These are phyloP conservation scores for Phytophthora syringae DNA, from an alignment of 352 stramenopile species.

Conservation along the genomic window DNA sequence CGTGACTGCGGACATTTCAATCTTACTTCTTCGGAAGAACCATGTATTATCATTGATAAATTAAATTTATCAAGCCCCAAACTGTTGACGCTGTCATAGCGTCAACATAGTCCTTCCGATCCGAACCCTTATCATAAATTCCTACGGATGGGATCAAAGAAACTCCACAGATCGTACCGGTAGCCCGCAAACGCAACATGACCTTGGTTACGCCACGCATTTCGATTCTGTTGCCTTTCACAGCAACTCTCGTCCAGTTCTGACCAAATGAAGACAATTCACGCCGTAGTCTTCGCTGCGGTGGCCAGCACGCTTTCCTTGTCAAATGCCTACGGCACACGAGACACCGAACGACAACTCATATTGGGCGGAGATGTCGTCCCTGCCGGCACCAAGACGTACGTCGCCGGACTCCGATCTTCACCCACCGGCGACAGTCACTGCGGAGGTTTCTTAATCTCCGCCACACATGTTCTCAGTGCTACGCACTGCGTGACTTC, in stretches of 20 bases:
- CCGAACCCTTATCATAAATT: no score
- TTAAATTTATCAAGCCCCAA: no score
- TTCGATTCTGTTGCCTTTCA: neutral
- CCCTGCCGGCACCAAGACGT: constrained; percentile 37
- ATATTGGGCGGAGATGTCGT: constrained; percentile 43
- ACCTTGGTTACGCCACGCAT: no score
- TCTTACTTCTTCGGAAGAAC: no score
- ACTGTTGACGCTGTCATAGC: no score
- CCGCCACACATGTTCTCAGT: constrained; percentile 14
- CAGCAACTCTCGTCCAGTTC: neutral
- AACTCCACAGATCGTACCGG: no score
- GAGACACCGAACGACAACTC: constrained; percentile 2
- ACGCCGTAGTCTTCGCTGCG: neutral
- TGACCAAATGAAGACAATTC: neutral
- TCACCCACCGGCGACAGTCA: constrained; percentile 1
- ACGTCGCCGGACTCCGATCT: constrained; percentile 21
- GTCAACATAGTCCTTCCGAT: no score
- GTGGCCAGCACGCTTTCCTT: neutral
- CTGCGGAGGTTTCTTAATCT: constrained; percentile 10
- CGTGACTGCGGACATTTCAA: no score
- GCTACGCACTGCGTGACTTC: constrained; percentile 7
- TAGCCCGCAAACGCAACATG: no score
- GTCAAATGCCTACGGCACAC: neutral
- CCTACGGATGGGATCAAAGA: no score
- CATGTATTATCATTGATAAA: no score